phyloP scores from a whole-genome alignment of 805 yeast genomes.

The Wickerhamomyces kurtzmanii region DNA sequence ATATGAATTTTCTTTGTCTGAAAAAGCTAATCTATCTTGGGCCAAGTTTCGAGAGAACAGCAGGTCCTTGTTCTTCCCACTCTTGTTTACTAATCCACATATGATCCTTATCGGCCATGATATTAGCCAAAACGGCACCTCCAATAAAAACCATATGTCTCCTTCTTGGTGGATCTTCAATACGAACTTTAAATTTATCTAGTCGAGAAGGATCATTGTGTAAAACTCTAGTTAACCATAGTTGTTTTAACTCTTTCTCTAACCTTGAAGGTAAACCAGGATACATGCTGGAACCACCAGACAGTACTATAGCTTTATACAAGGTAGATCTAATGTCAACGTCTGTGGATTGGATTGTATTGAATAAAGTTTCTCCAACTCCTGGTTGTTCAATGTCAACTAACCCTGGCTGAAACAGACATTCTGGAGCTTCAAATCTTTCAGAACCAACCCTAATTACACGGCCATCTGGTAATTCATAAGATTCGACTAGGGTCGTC shows the following conservation, averaged over 20 bases:
- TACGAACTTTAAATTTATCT: constrained; percentile 87
- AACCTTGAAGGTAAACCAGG: constrained; percentile 95
- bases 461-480: constrained; percentile 96
- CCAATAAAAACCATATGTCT: constrained; percentile 98
- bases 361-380: constrained; percentile 85
- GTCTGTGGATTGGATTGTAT: constrained; percentile 90
- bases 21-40: constrained; percentile 77
- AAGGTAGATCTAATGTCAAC: constrained; percentile 85
- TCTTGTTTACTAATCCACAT: constrained; percentile 96
- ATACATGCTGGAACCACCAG: constrained; percentile 98
- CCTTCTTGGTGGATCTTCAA: constrained; percentile 98
- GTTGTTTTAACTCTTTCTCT: constrained; percentile 92
- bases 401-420: constrained; percentile 90
- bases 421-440: constrained; percentile 94
- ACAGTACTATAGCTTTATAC: constrained; percentile 84
- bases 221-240: constrained; percentile 86
- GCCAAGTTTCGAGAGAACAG: constrained; percentile 79
- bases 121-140: constrained; percentile 95
- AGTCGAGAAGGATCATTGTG: constrained; percentile 81
- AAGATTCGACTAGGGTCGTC: constrained; percentile 85
- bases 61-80: constrained; percentile 95
- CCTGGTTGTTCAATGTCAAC: constrained; percentile 98
- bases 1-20: too few species aligned
- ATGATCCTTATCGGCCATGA: constrained; percentile 97
- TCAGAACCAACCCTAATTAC: constrained; percentile 90